Evolutionary conservation across 352 stramenopile species (phyloP).

Genomic region (Phytophthora kernoviae): DNA sequence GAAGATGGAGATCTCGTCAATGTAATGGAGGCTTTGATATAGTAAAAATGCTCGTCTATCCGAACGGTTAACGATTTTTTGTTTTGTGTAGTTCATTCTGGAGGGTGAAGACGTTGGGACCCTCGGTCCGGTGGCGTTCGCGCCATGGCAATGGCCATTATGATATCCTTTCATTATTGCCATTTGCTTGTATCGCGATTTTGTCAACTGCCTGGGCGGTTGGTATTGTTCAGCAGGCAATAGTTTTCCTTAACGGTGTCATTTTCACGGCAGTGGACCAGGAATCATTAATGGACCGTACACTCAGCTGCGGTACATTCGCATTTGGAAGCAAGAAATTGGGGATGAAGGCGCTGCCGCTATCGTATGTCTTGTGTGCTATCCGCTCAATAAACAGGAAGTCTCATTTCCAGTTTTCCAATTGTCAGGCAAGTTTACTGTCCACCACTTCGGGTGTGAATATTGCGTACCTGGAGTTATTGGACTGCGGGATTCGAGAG

Average conservation of each 20-base stretch:
- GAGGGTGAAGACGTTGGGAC: constrained; percentile 69
- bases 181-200: background rate
- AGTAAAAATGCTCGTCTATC: background rate
- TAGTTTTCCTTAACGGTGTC: constrained; percentile 50
- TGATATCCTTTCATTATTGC: constrained; percentile 81
- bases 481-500: constrained; percentile 75
- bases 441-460: constrained; percentile 55
- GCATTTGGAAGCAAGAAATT: constrained; percentile 83
- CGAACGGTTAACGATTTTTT: too few relatives aligned
- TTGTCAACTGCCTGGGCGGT: too few relatives aligned
- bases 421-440: constrained; percentile 47
- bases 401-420: background rate
- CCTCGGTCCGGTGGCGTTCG: constrained; percentile 68
- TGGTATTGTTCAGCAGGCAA: too few relatives aligned
- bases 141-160: constrained; percentile 69
- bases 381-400: background rate
- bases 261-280: constrained; percentile 59
- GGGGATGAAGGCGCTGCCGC: constrained; percentile 71
- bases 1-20: constrained; percentile 80
- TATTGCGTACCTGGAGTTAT: constrained; percentile 78
- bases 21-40: constrained; percentile 24
- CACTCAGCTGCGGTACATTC: constrained; percentile 71
- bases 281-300: constrained; percentile 71
- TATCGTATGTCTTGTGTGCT: constrained; percentile 57
- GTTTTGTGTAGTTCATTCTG: constrained; percentile 63